Base-by-base conservation (phyloP, 1,139 yeast species). In the Candida dubliniensis region DNA sequence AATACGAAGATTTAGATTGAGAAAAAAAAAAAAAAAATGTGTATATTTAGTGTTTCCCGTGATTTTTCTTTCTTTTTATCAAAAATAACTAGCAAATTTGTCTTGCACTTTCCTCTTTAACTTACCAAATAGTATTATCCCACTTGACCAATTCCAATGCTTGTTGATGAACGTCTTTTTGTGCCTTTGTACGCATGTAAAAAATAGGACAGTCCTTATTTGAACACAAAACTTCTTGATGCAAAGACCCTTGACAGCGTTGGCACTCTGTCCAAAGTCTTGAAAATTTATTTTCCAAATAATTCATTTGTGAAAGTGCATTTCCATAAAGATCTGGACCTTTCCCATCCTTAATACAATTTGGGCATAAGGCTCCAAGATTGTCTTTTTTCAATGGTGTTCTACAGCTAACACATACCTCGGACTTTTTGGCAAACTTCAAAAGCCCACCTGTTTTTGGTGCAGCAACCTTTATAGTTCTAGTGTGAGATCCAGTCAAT, bases 241-340 rank as follows among this genome's bases (percentile, higher is more conserved):
- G 97, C 47, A 95, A 69, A 18, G 95, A 87, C 0, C 98, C 98
- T 57, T 95, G 98, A 63, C 99, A 95, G 52, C 98, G 74, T 67
- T 95, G 99, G 62, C 99, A 95, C 60, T 95, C 96, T 0, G 99
- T 93, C 99, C 99, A 95, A 48, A 95, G 69, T 51, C 96, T 73
- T 1, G 96, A 84, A 58, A 89, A 95, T 56, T 86, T 85, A 50
- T 81, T 79, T 60, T 95, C 96, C 52, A 93, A 67, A 40, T 81
- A 82, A 57, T 89, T 87, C 76, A 91, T 83, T 48, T 82, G 84
- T 5, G 87, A 84, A 42, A 95, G 67, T 5, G 95, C 90, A 49
- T 81, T 79, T 23, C 91, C 82, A 58, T 90, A 93, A 32, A 90
- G 65, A 56, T 81, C 85, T 2, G 95, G 91, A 0, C 95, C 91